Base-by-base conservation (phyloP, 371 early-diverging fungal genomes). In the Mortierella sp. region DNA sequence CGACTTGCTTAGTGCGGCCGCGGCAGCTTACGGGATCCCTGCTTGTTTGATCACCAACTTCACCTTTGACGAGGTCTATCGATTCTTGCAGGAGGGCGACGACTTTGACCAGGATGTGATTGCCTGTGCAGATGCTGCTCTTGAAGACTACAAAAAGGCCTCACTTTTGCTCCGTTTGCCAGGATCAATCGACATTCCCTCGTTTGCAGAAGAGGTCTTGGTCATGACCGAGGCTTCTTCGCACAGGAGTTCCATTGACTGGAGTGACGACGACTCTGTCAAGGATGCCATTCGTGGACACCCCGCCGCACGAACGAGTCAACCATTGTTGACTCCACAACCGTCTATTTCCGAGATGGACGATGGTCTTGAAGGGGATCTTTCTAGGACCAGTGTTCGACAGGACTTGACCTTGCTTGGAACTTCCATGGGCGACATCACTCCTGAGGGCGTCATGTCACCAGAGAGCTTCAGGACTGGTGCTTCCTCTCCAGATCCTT, bases 171-270 rank as follows among this genome's bases (percentile, higher is more conserved):
- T 94, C 18, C 89, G 92, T 1, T 64, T 94, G 21, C 92, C 92
- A 1, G 94, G 94, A 1, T 87, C 86, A 2, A 90, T 91, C 56
- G 84, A 85, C 50, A 90, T 91, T n/a, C 90, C 91, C 2, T 88
- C 89, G 0, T 88, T 90, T 63, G 88, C 85, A 58, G 81, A 85
- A 29, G 80, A 79, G 58, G 61, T 71, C 58, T 16, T 53, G 55
- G n/a, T 28, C 14, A 25, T 72, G 51, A 37, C 37, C 9, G 37
- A 37, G 37, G 37, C 37, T 21, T 53, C 23, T 23, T 53, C 26
- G 21, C 53, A 19, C 63, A 69, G 11, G 53, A 60, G 21, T 65
- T 58, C 26, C 44, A 26, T 45, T 30, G 26, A 7, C 30, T 56
- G 37, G 7, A 57, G 15, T 26, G 21, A 46, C 19, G 30, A 60